Evolutionary conservation across 106 monocot genomes (phyloP), one percentile per base, ranked within the genome.

Genomic region (Chionographis japonica): DNA sequence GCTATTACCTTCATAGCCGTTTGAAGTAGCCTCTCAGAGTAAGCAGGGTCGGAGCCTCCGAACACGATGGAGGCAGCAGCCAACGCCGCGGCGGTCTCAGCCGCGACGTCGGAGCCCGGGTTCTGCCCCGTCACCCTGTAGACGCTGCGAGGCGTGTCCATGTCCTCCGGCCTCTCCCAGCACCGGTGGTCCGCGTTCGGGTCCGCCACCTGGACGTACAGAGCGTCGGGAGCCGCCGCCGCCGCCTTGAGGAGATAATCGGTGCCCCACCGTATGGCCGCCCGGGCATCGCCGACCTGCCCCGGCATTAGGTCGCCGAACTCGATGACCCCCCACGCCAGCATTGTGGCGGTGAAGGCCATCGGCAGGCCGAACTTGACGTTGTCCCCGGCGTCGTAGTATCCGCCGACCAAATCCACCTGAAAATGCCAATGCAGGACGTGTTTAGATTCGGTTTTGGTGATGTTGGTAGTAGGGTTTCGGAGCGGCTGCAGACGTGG

Each of bases 91-190:
- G 91, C 91, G 0, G 85, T 92, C 75, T 92, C 87, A 3, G 77
- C 84, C 8, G 88, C 88, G 9, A 92, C 88, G 61, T 92, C 92
- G 6, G 88, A 88, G 1, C 92, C 88, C 8, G 92, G 92, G 56
- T 72, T 88, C 43, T 88, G 78, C 8, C 36, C 18, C n/a, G 85
- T 77, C 14, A 91, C 82, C 52, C 63, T 80, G 78, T 86, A 90
- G 8, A 81, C 86, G 15, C 59, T 84, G 4, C 92, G 74, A 18
- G 83, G 80, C 4, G 88, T 92, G 78, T 88, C 92, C 88, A 91
- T 91, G 80, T 85, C 92, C 35, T 93, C 92, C 1, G 88, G 92
- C 68, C 88, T 79, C 78, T 89, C 93, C 93, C 89, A 92, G 80
- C 91, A 92, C 17, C 63, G 69, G 40, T 88, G 91, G 20, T 92